These are phyloP conservation scores for Colletotrichum tropicale DNA, from an alignment of 2,329 filamentous ascomycete species.

Conservation along the genomic window DNA sequence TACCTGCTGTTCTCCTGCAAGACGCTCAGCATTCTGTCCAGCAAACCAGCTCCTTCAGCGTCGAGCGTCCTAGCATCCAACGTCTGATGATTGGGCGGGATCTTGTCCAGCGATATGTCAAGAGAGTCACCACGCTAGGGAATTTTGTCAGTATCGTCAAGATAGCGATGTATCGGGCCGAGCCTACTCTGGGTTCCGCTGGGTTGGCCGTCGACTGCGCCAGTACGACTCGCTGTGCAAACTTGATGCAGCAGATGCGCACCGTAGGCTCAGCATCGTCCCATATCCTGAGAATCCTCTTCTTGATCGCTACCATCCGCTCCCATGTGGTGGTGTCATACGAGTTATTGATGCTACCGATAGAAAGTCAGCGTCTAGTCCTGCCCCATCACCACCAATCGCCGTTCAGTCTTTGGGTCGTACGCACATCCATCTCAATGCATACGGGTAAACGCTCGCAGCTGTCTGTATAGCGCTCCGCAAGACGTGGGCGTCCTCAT, in stretches of 20 bases:
- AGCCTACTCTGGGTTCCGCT: slow-evolving; percentile 79
- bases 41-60: slow-evolving; percentile 87
- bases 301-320: slow-evolving; percentile 86
- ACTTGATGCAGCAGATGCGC: slow-evolving; percentile 95
- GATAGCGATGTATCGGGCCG: slow-evolving; percentile 9
- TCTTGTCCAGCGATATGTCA: slow-evolving; percentile 86
- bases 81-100: slow-evolving; percentile 81
- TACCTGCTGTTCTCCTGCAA: slow-evolving; percentile 88
- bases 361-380: slow-evolving; percentile 28
- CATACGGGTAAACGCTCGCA: slow-evolving; percentile 90
- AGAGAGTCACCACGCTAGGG: slow-evolving; percentile 50
- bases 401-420: background rate
- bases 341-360: slow-evolving; percentile 79
- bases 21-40: slow-evolving; percentile 85
- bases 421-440: slow-evolving; percentile 94
- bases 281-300: slow-evolving; percentile 87
- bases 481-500: slow-evolving; percentile 79
- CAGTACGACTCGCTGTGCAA: slow-evolving; percentile 90
- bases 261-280: slow-evolving; percentile 78
- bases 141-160: slow-evolving; percentile 24
- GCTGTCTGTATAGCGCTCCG: slow-evolving; percentile 87
- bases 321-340: slow-evolving; percentile 86
- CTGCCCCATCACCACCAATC: background rate
- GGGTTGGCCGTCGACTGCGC: slow-evolving; percentile 87
- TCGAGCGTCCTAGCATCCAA: slow-evolving; percentile 83